phyloP scores from a whole-genome alignment of 169 alveolate genomes.

The Plasmodium gaboni region DNA sequence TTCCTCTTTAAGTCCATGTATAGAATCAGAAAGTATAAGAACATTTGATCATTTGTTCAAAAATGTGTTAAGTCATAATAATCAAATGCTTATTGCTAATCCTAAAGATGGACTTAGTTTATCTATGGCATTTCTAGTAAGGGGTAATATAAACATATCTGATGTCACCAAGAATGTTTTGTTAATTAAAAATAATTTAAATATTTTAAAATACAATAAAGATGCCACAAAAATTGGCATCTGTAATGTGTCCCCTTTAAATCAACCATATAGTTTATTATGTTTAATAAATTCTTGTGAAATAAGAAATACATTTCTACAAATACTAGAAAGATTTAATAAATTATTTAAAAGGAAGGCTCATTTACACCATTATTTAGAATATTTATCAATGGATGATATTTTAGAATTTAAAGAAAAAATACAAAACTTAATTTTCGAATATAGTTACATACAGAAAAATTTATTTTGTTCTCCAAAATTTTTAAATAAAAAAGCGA shows the following conservation, averaged over 20 bases:
- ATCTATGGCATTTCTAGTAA: conserved; percentile 94
- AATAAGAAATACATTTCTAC: conserved; percentile 84
- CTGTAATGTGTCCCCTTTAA: conserved; percentile 92
- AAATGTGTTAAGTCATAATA: conserved; percentile 84
- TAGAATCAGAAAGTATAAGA: conserved; percentile 68
- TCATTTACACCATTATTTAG: conserved; percentile 92
- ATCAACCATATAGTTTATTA: conserved; percentile 89
- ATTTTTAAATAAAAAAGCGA: conserved; percentile 53
- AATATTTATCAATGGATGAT: conserved; percentile 79
- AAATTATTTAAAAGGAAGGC: conserved; percentile 91
- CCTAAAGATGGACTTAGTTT: conserved; percentile 89
- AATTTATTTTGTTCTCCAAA: conserved; percentile 71
- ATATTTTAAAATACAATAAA: conserved; percentile 92
- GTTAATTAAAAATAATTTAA: conserved; percentile 88
- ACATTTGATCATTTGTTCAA: conserved; percentile 61
- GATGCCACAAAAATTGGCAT: conserved; percentile 94
- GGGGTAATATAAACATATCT: conserved; percentile 92
- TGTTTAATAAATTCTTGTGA: conserved; percentile 92
- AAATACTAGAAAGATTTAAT: conserved; percentile 87
- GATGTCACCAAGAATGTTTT: conserved; percentile 92
- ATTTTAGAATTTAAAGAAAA: conserved; percentile 82
- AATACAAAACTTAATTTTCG: conserved; percentile 81
- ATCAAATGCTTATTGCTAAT: conserved; percentile 84
- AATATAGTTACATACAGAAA: conserved; percentile 69
- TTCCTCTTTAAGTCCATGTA: conserved; percentile 90